Base-by-base conservation (phyloP, 768 basidiomycete genomes). In the Polyporus arcularius region DNA sequence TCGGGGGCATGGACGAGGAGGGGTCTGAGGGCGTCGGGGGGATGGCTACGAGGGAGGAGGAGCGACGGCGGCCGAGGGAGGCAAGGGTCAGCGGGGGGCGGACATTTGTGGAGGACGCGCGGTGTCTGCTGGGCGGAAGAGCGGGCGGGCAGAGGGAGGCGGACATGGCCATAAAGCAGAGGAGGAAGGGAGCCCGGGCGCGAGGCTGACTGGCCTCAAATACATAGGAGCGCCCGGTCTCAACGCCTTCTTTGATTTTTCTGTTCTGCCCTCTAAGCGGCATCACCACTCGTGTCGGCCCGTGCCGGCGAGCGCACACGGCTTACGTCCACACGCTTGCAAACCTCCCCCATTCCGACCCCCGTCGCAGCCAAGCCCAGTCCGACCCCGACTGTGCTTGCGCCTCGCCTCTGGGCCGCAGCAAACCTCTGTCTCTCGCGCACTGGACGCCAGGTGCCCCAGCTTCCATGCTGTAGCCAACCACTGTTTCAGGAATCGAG, bases 91-190 rank as follows among this genome's bases (percentile, higher is more conserved):
- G 68, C 10, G 80, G 74, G 38, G 84, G 80, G 38, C 82, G 77
- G 50, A 87, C 79, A 64, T 77, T 82, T 28, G 83, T 83, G 46
- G 86, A 88, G 48, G 82, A 86, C 0, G 86, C 84, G 57, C 85
- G 83, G 68, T 76, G 77, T 68, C 83, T 82, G 67, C 73, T 74
- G 41, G 74, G 73, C 55, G 77, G 78, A 47, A 82, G 82, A 61
- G 74, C 72, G 59, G 67, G 60, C 21, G 52, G 58, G 21, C 52
- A 60, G 58, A 73, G 70, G 53, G 68, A 65, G 57, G 72, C 62
- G 53, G 57, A 63, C 68, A 72, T 73, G 57, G 53, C 41, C 62
- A 41, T 32, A 53, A n/a, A 53, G 31, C 28, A 57, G 51, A 59
- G 54, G 54, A 56, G 45, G 42, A 43, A 45, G 39, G 26, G 35